A percentile compares a stretch with the other conserved stretches of the same genome.
phyloP scores from a whole-genome alignment of 306 rosid genomes.

The Rosa rugosa region DNA sequence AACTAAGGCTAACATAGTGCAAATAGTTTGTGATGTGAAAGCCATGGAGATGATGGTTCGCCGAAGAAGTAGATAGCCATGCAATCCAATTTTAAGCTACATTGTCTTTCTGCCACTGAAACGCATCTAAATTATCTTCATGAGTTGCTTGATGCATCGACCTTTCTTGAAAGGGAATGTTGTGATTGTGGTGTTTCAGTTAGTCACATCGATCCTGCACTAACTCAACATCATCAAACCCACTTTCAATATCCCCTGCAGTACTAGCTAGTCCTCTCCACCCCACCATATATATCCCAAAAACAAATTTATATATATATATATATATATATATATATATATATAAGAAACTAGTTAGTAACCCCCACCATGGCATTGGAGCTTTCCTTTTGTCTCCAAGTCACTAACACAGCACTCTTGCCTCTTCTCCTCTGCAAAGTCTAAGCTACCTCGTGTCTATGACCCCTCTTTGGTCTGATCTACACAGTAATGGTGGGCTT shows the following conservation, averaged over 20 bases:
- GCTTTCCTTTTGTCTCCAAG: constrained; percentile 7
- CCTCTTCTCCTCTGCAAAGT: neutral
- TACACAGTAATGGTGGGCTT: constrained; percentile 7
- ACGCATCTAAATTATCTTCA: neutral
- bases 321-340: no score
- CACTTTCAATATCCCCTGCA: constrained; percentile 3
- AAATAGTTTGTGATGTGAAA: neutral
- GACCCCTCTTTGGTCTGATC: constrained; percentile 1
- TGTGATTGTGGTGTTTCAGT: constrained; percentile 57
- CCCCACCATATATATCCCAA: neutral
- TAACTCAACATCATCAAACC: constrained; percentile 17
- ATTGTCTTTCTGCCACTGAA: neutral
- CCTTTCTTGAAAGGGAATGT: constrained; percentile 45
- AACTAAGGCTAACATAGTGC: neutral
- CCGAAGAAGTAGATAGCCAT: neutral
- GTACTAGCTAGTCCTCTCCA: neutral
- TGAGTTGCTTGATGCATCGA: neutral
- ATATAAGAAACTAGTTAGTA: neutral
- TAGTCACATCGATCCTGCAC: constrained; percentile 54
- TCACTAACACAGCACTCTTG: neutral
- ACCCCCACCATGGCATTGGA: neutral
- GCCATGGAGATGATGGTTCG: neutral
- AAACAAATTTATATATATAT: neutral
- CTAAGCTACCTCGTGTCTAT: constrained; percentile 1
- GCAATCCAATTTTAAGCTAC: neutral